Evolutionary conservation across 805 yeast genomes (phyloP), one percentile per base, ranked within the genome.

Genomic region (Zygosaccharomyces lentus): DNA sequence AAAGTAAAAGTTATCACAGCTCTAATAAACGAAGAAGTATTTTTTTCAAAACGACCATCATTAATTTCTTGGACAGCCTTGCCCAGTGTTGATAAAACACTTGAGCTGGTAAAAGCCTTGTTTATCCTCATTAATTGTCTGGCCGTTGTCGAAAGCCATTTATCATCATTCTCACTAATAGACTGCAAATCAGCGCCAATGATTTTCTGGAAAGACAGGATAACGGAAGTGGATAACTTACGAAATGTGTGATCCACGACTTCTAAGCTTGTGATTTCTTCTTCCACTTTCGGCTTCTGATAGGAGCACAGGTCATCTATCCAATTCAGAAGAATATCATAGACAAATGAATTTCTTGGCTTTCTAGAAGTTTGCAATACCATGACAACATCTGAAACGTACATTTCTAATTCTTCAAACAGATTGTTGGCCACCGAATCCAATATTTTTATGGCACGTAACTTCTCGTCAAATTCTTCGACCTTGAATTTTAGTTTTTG

Each of bases 191-290:
- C 71, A 9, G 58, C 52, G 27, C 69, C 77, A 39, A 68, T 67
- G 7, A 76, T 64, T 49, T 77, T 76, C 64, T 90, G 97, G 53
- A 85, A 75, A 0, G 83, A 74, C 25, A 90, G 70, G 44, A 89
- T 65, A 15, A 87, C 73, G 2, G 83, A 73, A 13, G 77, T 77
- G 3, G 81, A 71, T 2, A 85, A 56, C 16, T 73, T 68, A 45
- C 82, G 70, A 48, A 82, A 70, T 2, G 67, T 54, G 2, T 45
- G 39, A 51, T 84, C 88, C 36, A 78, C 50, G 4, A 59, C 68
- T 27, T 69, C 70, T 3, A 71, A 48, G 4, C 55, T 25, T 12
- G 37, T 23, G 10, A 42, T 43, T 12, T 39, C 50, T 9, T 12
- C 1, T 9, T 43, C 16, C 16, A 16, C 41, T 4, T 43, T 25